These are phyloP conservation scores for Somion occarium DNA, from an alignment of 1,284 basidiomycete species.

Conservation along the genomic window DNA sequence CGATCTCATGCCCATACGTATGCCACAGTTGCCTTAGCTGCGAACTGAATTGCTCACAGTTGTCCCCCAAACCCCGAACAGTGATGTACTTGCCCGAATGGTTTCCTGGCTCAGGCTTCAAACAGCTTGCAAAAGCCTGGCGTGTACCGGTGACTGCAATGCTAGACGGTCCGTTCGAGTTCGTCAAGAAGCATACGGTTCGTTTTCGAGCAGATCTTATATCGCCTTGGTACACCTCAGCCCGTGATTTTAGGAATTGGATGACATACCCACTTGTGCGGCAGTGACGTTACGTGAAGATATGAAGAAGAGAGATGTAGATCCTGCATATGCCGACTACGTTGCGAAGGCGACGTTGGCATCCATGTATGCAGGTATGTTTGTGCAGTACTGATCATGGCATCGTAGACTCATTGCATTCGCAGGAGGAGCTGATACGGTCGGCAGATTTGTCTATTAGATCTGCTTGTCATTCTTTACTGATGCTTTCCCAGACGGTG, in stretches of 20 bases:
- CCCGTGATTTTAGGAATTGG: neutral
- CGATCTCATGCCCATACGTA: constrained; percentile 4
- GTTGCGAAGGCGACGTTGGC: neutral
- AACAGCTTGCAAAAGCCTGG: neutral
- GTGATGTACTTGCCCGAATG: neutral
- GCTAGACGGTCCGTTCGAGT: neutral
- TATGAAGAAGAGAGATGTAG: neutral
- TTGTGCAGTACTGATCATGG: neutral
- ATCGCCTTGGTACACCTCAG: no score
- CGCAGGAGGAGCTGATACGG: constrained; percentile 1
- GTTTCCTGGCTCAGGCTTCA: neutral
- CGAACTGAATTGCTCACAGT: no score
- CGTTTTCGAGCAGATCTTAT: neutral
- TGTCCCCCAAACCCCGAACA: no score
- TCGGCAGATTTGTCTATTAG: neutral
- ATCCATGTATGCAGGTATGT: neutral
- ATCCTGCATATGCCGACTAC: neutral
- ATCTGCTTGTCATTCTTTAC: neutral
- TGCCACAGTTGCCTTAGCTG: neutral
- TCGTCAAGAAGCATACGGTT: neutral
- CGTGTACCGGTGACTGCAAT: neutral
- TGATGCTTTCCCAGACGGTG: constrained; percentile 8
- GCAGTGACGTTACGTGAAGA: neutral
- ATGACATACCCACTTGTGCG: neutral
- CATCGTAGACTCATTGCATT: neutral